A percentile compares a stretch with the other conserved stretches of the same genome.
These are phyloP conservation scores for Penicillium glabrum DNA, from an alignment of 2,329 filamentous ascomycete species.

Conservation along the genomic window DNA sequence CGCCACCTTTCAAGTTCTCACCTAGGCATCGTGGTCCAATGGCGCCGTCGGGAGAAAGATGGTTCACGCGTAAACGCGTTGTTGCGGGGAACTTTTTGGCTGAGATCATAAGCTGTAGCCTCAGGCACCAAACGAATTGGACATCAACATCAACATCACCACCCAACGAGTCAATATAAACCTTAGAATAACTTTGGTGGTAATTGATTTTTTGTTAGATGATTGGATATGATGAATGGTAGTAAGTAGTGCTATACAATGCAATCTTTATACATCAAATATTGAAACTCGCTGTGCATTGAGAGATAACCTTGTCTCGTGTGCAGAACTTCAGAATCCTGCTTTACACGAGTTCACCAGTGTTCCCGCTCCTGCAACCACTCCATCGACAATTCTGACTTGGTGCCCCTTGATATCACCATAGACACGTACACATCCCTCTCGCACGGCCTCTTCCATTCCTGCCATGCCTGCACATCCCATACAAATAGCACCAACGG, in stretches of 20 bases:
- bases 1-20: conserved; percentile 16
- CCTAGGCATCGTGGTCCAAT: conserved; percentile 40
- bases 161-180: neutral
- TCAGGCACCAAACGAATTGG: conserved; percentile 21
- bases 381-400: conserved; percentile 74
- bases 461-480: conserved; percentile 92
- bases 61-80: conserved; percentile 37
- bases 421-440: conserved; percentile 64
- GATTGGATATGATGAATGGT: neutral
- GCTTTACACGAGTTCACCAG: conserved; percentile 39
- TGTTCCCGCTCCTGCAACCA: conserved; percentile 39
- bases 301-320: neutral
- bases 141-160: conserved; percentile 8
- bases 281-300: neutral
- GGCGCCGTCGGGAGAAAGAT: conserved; percentile 27
- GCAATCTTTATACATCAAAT: neutral
- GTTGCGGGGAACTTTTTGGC: conserved; percentile 33
- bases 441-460: conserved; percentile 72
- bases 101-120: conserved; percentile 17
- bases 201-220: neutral
- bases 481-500: conserved; percentile 71
- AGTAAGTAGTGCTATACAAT: neutral
- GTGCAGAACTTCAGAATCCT: conserved; percentile 25
- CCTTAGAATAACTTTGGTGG: neutral
- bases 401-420: conserved; percentile 59